These are phyloP conservation scores for Populus deltoides DNA, from an alignment of 345 rosid genomes.

Conservation along the genomic window DNA sequence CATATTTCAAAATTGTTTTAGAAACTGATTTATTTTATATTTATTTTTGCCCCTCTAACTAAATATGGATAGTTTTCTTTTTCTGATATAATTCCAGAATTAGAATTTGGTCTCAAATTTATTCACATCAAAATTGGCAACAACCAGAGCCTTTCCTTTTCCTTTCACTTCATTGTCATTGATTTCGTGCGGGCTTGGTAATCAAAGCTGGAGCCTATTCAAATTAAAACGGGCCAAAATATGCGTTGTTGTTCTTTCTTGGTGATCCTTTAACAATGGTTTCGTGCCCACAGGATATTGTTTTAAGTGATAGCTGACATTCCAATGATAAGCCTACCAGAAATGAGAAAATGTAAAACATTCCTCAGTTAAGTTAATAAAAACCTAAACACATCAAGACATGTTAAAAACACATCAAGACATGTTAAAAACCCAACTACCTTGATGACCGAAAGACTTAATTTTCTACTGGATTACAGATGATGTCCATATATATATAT, in stretches of 20 bases:
- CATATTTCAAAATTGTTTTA: no score
- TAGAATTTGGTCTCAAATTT: not conserved
- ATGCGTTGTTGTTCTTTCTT: not conserved
- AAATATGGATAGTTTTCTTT: no score
- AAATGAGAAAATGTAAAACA: not conserved
- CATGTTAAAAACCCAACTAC: not conserved
- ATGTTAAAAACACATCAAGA: not conserved
- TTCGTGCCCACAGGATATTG: not conserved
- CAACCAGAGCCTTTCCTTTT: not conserved
- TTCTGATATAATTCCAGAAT: not conserved
- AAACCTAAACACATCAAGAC: not conserved
- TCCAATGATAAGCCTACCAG: not conserved
- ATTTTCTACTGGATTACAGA: constrained; percentile 3
- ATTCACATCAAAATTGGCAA: not conserved
- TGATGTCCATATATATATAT: not conserved
- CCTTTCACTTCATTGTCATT: not conserved
- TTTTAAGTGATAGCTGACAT: not conserved
- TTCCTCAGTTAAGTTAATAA: not conserved
- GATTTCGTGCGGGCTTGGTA: not conserved
- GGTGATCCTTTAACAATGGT: not conserved
- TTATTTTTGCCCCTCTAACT: no score
- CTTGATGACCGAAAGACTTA: not conserved
- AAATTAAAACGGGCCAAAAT: no score
- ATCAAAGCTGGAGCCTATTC: not conserved
- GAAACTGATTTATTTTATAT: no score